Base-by-base conservation (phyloP, 129 eudicot species). In the Artemisia tridentata region DNA sequence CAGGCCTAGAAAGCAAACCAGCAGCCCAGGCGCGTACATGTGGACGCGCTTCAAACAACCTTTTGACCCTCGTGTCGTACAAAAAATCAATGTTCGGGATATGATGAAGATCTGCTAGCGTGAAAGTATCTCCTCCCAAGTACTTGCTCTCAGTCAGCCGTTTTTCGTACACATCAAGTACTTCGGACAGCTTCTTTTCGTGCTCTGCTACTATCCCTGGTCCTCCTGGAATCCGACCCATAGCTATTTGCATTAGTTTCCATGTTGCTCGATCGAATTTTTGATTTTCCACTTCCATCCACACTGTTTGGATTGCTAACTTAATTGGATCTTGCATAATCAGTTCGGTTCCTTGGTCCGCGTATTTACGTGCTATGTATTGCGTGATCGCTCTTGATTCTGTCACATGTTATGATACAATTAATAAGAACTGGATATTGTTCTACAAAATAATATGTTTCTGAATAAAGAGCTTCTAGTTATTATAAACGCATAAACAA, bases 71-170 rank as follows among this genome's bases (percentile, higher is more conserved):
- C 3, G 89, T 76, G 7, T 20, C 66, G 85, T 84, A 73, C 78
- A 87, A 78, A 83, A 14, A 87, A 11, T 65, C 17, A 7, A 77
- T 29, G 23, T 77, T 62, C 5, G 81, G 81, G 0, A 58, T 53
- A 63, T 85, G 87, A 61, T 82, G 81, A 3, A 86, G 80, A 62
- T 86, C 87, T 13, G 91, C 91, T 17, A 85, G 54, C 19, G 83
- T 77, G 75, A 82, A 79, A 20, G 59, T 49, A 46, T 85, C 91
- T 52, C 91, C 87, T 31, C 60, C 87, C 65, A 85, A 59, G 72
- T 79, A 85, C 80, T 82, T 85, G 20, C 67, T 64, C 25, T 80
- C 55, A 11, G 79, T 48, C 68, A 85, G 70, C 19, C 81, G 82
- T 12, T 71, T 41, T 74, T 85, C 91, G 10, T 85, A 85, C 9